A percentile compares a stretch with the other conserved stretches of the same genome.
These are phyloP conservation scores for Inonotus hispidus DNA, from an alignment of 1,284 basidiomycete species.

Conservation along the genomic window DNA sequence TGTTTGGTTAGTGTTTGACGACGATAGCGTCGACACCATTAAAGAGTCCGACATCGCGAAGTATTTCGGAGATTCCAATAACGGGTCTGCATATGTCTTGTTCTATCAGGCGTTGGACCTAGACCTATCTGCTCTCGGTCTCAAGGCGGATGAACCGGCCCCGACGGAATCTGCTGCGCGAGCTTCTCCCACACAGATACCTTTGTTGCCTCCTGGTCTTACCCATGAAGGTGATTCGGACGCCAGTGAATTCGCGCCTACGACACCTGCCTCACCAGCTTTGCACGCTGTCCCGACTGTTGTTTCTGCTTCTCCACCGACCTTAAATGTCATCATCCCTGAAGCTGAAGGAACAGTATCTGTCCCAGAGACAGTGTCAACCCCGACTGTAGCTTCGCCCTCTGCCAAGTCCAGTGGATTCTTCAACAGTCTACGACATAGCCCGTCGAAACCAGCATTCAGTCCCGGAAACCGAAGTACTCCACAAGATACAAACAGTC, in stretches of 20 bases:
- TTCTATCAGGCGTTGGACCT: constrained; percentile 96
- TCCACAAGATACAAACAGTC: constrained; percentile 19
- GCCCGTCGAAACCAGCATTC: constrained; percentile 26
- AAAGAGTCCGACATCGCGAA: constrained; percentile 86
- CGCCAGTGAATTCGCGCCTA: constrained; percentile 22
- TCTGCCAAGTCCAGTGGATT: constrained; percentile 21
- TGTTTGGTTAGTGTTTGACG: constrained; percentile 92
- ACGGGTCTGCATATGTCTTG: constrained; percentile 92
- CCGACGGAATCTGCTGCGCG: constrained; percentile 2
- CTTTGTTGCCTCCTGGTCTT: constrained; percentile 50
- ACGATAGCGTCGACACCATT: constrained; percentile 86
- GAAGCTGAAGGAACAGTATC: constrained; percentile 11
- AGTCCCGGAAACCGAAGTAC: constrained; percentile 17
- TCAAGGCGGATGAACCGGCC: constrained; percentile 30
- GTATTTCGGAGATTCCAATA: constrained; percentile 90
- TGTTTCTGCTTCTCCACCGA: constrained; percentile 24
- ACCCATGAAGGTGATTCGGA: constrained; percentile 30
- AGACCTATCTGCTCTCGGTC: constrained; percentile 63
- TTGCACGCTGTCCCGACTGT: constrained; percentile 20
- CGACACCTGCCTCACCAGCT: constrained; percentile 30
- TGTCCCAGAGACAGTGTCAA: neutral
- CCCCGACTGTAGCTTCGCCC: constrained; percentile 11
- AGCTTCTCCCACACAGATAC: constrained; percentile 23
- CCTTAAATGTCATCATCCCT: constrained; percentile 22
- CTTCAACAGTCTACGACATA: constrained; percentile 26